A percentile compares a stretch with the other conserved stretches of the same genome.
Evolutionary conservation across 129 eudicot genomes (phyloP).

Genomic region (Flaveria trinervia): DNA sequence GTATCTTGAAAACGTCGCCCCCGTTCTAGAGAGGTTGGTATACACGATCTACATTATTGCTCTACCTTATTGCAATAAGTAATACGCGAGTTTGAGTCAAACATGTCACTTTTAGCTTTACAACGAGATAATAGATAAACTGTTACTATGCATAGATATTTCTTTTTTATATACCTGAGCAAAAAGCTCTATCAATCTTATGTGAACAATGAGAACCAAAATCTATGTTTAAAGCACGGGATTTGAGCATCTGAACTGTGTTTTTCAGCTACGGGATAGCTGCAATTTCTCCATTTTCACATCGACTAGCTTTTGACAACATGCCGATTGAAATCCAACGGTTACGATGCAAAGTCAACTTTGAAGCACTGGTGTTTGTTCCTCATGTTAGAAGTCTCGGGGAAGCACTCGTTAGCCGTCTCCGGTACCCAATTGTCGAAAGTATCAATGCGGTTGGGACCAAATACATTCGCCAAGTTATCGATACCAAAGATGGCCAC

Average conservation of each 20-base stretch:
- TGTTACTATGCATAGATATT: too few relatives aligned
- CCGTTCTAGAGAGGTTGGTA: constrained; percentile 80
- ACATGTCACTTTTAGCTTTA: background rate
- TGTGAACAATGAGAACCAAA: too few relatives aligned
- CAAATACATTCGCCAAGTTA: constrained; percentile 56
- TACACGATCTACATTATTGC: background rate
- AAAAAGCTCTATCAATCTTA: too few relatives aligned
- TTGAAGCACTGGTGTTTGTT: constrained; percentile 78
- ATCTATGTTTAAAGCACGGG: too few relatives aligned
- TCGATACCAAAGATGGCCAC: constrained; percentile 50
- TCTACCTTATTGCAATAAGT: background rate
- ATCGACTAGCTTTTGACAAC: constrained; percentile 90
- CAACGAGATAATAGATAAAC: background rate
- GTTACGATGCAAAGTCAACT: constrained; percentile 94
- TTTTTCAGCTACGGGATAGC: constrained; percentile 81
- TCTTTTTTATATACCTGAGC: too few relatives aligned
- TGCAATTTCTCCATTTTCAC: constrained; percentile 95
- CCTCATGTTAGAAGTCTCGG: constrained; percentile 94
- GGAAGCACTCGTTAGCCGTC: constrained; percentile 86
- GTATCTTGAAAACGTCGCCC: constrained; percentile 80
- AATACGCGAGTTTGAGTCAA: background rate
- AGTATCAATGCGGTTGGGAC: constrained; percentile 44
- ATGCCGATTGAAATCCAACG: constrained; percentile 88
- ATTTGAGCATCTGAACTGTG: constrained; percentile 5
- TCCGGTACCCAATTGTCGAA: constrained; percentile 55